A percentile compares a stretch with the other conserved stretches of the same genome.
Evolutionary conservation across 345 rosid species (phyloP).

Genomic region (Eutrema japonicum): DNA sequence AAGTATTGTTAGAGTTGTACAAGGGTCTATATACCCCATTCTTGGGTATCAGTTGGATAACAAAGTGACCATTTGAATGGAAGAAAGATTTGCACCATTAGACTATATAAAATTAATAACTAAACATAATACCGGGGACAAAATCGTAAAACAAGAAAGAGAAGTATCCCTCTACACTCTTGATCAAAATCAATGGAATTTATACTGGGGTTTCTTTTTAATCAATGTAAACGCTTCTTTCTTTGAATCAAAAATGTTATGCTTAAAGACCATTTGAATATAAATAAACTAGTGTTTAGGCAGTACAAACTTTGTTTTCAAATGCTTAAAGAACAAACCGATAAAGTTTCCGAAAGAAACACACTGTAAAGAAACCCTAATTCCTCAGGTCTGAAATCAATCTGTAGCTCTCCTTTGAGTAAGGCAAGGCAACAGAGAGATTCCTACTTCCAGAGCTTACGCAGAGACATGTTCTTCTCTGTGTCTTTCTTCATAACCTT

Average conservation of each 20-base stretch:
- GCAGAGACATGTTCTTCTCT: slow-evolving; percentile 96
- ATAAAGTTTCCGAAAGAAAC: slow-evolving; percentile 12
- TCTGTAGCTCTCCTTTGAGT: neutral
- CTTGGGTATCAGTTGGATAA: no score
- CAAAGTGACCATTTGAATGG: no score
- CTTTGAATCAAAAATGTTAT: neutral
- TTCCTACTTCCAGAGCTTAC: slow-evolving; percentile 92
- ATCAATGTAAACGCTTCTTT: neutral
- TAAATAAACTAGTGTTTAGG: neutral
- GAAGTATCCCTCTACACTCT: no score
- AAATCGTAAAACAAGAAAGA: no score
- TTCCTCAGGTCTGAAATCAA: neutral
- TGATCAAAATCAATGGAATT: no score
- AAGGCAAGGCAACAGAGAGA: neutral
- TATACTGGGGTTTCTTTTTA: neutral
- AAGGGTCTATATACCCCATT: no score
- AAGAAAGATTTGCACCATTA: no score
- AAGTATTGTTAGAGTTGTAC: no score
- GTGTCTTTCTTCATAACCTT: slow-evolving; percentile 99
- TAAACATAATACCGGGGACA: no score
- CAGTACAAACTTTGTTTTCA: slow-evolving; percentile 6
- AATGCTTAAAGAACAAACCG: slow-evolving; percentile 4
- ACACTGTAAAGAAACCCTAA: neutral
- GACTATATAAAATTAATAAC: no score
- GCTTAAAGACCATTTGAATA: neutral